A percentile compares a stretch with the other conserved stretches of the same genome.
These are phyloP conservation scores for Hypoxylon rickii DNA, from an alignment of 495 filamentous ascomycete genomes.

Conservation along the genomic window DNA sequence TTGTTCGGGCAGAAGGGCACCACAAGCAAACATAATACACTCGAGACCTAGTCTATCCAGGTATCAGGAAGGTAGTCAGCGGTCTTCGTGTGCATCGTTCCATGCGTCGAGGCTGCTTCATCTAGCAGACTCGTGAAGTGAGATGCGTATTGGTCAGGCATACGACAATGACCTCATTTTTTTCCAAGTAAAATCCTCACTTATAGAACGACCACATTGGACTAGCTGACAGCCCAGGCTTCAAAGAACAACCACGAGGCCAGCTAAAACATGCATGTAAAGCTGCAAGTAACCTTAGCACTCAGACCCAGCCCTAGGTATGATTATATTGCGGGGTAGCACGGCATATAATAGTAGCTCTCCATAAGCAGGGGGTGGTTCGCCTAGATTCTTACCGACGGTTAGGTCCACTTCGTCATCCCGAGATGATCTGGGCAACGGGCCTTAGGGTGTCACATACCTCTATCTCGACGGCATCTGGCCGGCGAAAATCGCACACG, in stretches of 20 bases:
- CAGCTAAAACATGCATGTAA: slow-evolving; percentile 22
- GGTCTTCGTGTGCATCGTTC: slow-evolving; percentile 1
- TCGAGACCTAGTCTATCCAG: too few species aligned
- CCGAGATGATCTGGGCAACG: slow-evolving; percentile 18
- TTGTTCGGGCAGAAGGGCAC: slow-evolving; percentile 12
- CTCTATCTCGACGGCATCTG: slow-evolving; percentile 23
- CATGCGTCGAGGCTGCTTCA: slow-evolving; percentile 10
- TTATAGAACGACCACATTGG: slow-evolving; percentile 19
- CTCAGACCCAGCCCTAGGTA: slow-evolving; percentile 17
- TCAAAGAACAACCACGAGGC: slow-evolving; percentile 23
- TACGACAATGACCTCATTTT: slow-evolving; percentile 27
- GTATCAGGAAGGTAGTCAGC: too few species aligned
- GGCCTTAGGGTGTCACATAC: slow-evolving; percentile 8
- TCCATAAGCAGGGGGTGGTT: slow-evolving; percentile 6
- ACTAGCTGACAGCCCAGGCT: slow-evolving; percentile 29
- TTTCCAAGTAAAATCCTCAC: slow-evolving; percentile 12
- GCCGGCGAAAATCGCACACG: slow-evolving; percentile 24
- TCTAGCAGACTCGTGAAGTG: slow-evolving; percentile 3
- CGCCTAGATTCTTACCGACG: slow-evolving; percentile 28
- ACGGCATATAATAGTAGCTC: slow-evolving; percentile 31
- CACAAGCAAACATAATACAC: too few species aligned
- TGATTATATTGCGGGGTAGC: slow-evolving; percentile 35
- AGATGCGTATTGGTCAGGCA: slow-evolving; percentile 11
- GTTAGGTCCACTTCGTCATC: slow-evolving; percentile 31
- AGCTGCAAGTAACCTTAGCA: slow-evolving; percentile 23